Base-by-base conservation (phyloP, 352 stramenopile genomes). In the Elongisporangium senticosum region DNA sequence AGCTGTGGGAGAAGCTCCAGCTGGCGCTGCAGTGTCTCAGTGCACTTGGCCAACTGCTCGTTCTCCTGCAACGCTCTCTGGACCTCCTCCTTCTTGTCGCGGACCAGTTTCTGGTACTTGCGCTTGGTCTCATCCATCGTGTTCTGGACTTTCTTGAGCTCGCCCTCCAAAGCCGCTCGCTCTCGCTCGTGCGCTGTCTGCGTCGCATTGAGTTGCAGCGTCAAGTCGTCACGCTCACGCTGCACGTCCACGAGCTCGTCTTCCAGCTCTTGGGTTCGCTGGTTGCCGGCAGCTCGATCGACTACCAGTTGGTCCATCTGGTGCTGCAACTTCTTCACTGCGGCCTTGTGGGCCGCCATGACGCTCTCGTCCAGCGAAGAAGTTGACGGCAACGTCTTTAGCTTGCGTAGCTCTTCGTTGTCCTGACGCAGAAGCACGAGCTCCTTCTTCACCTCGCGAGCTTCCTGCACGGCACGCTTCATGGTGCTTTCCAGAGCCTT, bases 401-500 rank as follows among this genome's bases (percentile, higher is more conserved):
- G 58, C 50, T 74, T 69, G 17, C 61, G 71, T 14, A 79, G 63
- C 53, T 90, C 77, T 37, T 87, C 78, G 56, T 89, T 90, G 51
- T 91, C 82, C 61, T 89, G 71, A 2, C 82, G 79, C 69, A 91
- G 66, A 49, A 89, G 22, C 49, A 89, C 75, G 14, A 91, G 68
- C 58, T 89, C 82, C 23, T 89, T 89, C 67, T 91, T 91, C 48
- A 91, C 60, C 59, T 91, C 82, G 1, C 77, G 71, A 0, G 82
- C 74, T 51, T 91, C 79, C 14, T 86, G 76, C 23, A 91, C 79
- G 1, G 79, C 82, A 7, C 79, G 77, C 63, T 87, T 90, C 82
- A 87, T 90, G 20, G 77, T 87, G 24, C 66, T 81, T 54, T 91
- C 79, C 0, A 71, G 74, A 1, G 82, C 79, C 58, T 90, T 91